A percentile compares a stretch with the other conserved stretches of the same genome.
Conservation (phyloP, 176 grass and related monocot species). For the Raddia guianensis region DNA sequence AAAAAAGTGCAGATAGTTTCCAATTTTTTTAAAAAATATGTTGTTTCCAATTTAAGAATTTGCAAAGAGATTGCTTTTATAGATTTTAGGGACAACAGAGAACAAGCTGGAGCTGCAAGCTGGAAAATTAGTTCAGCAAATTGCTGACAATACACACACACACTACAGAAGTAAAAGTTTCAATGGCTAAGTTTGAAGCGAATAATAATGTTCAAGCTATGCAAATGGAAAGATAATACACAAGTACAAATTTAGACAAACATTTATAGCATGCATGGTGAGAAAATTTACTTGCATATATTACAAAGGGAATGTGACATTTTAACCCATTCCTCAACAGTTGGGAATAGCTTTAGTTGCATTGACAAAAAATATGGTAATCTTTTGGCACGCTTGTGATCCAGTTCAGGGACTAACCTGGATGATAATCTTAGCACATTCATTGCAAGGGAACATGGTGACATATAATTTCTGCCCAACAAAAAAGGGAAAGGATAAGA, state of each 20-base stretch:
- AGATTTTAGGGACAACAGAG: neutral
- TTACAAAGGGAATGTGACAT: conserved; percentile 17
- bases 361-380: conserved; percentile 10
- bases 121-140: neutral
- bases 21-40: neutral
- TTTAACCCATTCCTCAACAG: neutral
- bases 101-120: neutral
- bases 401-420: conserved; percentile 57
- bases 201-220: neutral
- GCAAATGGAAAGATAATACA: conserved; percentile 2
- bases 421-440: conserved; percentile 98
- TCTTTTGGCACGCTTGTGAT: neutral
- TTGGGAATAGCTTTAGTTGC: neutral
- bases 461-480: conserved; percentile 88
- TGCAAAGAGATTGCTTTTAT: neutral
- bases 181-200: neutral
- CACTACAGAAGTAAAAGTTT: neutral
- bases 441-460: conserved; percentile 98
- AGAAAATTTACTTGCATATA: neutral
- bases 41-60: neutral
- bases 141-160: neutral
- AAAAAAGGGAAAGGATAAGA: conserved; percentile 33
- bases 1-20: neutral
- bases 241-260: neutral
- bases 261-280: conserved; percentile 2